phyloP scores from a whole-genome alignment of 148 eudicot species.

The Persicaria tinctoria region DNA sequence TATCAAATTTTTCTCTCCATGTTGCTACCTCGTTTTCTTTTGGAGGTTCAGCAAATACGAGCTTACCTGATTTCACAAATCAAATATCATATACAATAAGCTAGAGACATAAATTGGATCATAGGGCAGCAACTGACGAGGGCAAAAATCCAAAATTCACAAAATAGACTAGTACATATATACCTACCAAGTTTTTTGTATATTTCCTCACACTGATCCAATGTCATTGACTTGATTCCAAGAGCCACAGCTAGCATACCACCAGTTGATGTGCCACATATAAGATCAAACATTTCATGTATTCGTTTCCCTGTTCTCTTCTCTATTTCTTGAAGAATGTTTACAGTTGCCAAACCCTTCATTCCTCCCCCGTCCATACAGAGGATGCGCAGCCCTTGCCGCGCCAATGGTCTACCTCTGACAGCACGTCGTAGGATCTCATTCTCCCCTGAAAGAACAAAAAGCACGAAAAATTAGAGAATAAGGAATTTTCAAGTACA shows the following conservation, averaged over 20 bases:
- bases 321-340: conserved; percentile 83
- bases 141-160: too few relatives aligned
- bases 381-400: conserved; percentile 94
- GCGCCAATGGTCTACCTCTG: conserved; percentile 70
- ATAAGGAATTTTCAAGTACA: conserved; percentile 7
- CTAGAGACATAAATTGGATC: not conserved
- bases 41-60: conserved; percentile 93
- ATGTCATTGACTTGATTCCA: conserved; percentile 80
- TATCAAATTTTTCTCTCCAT: conserved; percentile 98
- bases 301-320: conserved; percentile 87
- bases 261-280: conserved; percentile 99
- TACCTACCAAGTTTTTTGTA: conserved; percentile 90
- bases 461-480: not conserved
- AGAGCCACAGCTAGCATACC: conserved; percentile 99
- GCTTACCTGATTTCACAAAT: conserved; percentile 50
- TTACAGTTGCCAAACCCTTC: conserved; percentile 97
- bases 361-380: conserved; percentile 99
- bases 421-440: conserved; percentile 88
- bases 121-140: not conserved
- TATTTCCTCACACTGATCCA: conserved; percentile 96
- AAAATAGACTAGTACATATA: not conserved
- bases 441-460: conserved; percentile 61
- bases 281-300: conserved; percentile 97
- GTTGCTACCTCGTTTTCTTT: conserved; percentile 92
- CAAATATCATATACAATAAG: not conserved